Conservation (phyloP, 129 eudicot species). For the Flaveria ramosissima region DNA sequence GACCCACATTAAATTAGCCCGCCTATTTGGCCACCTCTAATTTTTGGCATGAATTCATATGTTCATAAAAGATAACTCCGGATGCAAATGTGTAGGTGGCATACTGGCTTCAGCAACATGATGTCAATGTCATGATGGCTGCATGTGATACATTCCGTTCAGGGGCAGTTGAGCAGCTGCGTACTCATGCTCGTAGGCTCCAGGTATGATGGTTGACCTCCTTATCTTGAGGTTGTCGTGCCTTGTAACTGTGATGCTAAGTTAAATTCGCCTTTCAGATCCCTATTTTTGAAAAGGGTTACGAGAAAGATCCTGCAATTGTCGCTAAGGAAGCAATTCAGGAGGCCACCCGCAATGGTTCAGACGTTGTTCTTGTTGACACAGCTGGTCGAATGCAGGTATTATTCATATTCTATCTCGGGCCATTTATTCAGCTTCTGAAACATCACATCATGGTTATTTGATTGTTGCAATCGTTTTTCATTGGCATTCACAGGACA, state of each 20-base stretch:
- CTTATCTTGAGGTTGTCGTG: too few relatives aligned
- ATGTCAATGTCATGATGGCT: constrained; percentile 96
- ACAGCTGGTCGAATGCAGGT: constrained; percentile 99
- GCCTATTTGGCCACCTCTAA: too few relatives aligned
- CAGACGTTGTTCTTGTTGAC: constrained; percentile 97
- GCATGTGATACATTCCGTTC: constrained; percentile 98
- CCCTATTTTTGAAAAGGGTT: constrained; percentile 98
- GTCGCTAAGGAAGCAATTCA: constrained; percentile 98
- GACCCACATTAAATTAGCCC: too few relatives aligned
- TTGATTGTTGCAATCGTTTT: not conserved
- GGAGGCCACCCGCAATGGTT: constrained; percentile 83
- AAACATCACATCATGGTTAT: too few relatives aligned
- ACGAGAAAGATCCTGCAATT: constrained; percentile 95
- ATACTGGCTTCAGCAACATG: constrained; percentile 95
- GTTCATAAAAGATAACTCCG: constrained; percentile 13
- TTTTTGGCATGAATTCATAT: not conserved
- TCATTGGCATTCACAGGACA: constrained; percentile 53
- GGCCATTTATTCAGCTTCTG: too few relatives aligned
- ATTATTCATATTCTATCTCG: not conserved
- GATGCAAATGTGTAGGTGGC: constrained; percentile 65
- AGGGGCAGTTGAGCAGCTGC: constrained; percentile 98
- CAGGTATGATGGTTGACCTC: constrained; percentile 49
- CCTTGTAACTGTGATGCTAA: too few relatives aligned
- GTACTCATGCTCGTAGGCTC: constrained; percentile 96
- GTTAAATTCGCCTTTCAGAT: constrained; percentile 40